Evolutionary conservation across 106 monocot species (phyloP), one percentile per base, ranked within the genome.

Genomic region (Dendrobium officinale): DNA sequence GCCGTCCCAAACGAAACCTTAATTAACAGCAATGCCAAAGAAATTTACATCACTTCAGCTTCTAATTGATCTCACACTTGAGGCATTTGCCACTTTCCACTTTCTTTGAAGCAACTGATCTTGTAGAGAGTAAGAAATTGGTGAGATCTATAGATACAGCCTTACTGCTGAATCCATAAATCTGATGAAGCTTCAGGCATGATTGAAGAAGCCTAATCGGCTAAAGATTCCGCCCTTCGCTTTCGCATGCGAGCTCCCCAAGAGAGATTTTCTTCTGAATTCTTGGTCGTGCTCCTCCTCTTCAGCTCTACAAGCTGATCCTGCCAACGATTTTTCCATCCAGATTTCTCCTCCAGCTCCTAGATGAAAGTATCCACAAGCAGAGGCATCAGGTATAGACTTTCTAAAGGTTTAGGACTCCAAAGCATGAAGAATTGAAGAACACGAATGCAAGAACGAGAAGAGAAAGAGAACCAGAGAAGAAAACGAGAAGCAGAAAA

Each of bases 181-280:
- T 64, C 33, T 33, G 70, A 70, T 31, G 67, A 17, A 59, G 67
- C 67, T 20, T 67, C 58, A 58, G 20, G 58, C 20, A 47, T 47
- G 47, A 6, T 47, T 47, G 51, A 51, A 51, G 61, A 61, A 70
- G 74, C 6, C 74, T 43, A 74, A 74, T 73, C 17, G 41, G 73
- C 37, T 40, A 79, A 84, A 74, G 83, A 79, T 81, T 82, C 81
- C 16, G 70, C 81, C 31, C 85, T 81, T 85, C 85, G 78, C 45
- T 80, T 84, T 59, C 97, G 87, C 92, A 98, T 94, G 27, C 91
- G 85, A 74, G 89, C 94, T 77, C 89, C 97, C 97, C 97, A 94
- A 22, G 97, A 97, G 11, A 97, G 79, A 41, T 76, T 86, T 5
- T 77, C 88, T 5, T 58, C 84, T n/a, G 88, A 86, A 72, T 83